These are phyloP conservation scores for Dothidotthia symphoricarpi DNA, from an alignment of 2,329 filamentous ascomycete species.

Conservation along the genomic window DNA sequence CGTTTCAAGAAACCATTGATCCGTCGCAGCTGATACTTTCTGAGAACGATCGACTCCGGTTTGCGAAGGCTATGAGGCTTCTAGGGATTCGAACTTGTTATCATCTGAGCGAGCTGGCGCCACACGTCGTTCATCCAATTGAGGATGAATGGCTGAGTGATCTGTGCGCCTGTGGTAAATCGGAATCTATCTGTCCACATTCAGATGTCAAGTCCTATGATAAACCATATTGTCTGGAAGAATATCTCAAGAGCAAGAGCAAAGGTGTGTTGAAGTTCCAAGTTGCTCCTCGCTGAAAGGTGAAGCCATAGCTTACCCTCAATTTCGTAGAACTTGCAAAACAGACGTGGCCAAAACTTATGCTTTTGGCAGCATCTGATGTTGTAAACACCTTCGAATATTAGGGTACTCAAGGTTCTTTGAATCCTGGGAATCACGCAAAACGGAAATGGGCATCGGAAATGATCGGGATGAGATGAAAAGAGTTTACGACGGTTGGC, in stretches of 20 bases:
- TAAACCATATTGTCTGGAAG: not conserved
- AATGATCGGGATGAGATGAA: too few relatives aligned
- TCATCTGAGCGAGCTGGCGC: conserved; percentile 6
- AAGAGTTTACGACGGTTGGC: too few relatives aligned
- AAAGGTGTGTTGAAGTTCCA: conserved; percentile 1
- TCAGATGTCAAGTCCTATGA: not conserved
- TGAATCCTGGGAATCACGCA: too few relatives aligned
- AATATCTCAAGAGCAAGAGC: conserved; percentile 1
- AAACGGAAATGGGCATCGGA: too few relatives aligned
- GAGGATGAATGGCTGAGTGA: not conserved
- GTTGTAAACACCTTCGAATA: too few relatives aligned
- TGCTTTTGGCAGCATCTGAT: conserved; percentile 3
- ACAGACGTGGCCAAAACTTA: conserved; percentile 5
- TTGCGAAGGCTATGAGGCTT: conserved; percentile 4
- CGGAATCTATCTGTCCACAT: too few relatives aligned
- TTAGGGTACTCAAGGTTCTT: too few relatives aligned
- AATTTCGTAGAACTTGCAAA: conserved; percentile 5
- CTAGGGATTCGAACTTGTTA: not conserved
- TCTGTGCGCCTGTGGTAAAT: not conserved
- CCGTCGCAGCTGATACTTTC: not conserved
- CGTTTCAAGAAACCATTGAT: conserved; percentile 2
- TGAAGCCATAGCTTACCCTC: not conserved
- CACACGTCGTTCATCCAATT: not conserved
- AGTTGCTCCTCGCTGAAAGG: too few relatives aligned
- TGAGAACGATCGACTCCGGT: conserved; percentile 2